Evolutionary conservation across 148 eudicot species (phyloP), one percentile per base, ranked within the genome.

Genomic region (Cornus controversa): DNA sequence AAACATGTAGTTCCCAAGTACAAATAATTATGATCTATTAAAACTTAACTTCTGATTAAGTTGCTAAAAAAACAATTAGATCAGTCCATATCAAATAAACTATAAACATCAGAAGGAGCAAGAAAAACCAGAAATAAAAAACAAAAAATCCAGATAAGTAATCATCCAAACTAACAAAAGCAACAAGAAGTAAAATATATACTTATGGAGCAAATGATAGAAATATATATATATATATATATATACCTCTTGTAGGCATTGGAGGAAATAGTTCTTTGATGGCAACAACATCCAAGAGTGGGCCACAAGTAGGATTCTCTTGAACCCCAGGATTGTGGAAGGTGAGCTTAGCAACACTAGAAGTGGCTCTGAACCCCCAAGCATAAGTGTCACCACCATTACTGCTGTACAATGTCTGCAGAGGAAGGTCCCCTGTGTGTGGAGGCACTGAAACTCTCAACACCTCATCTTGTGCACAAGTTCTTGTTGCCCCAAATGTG

Each of bases 391-490:
- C 98, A 5, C 97, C 95, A 15, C 98, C 93, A 82, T 86, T 80
- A 73, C 85, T 92, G 63, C 94, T 91, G 76, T 92, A 94, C 9
- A 94, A 73, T 1, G 98, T 94, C 75, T 94, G 98, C 62, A 94
- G 60, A 2, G 97, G 97, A 57, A 94, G 86, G 75, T 94, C 93
- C 8, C 92, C 94, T 0, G 88, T 77, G 71, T 85, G 89, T 24
- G 90, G 86, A 45, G 91, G 83, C 70, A 89, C 94, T 8, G 84
- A 82, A 24, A 94, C 86, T 66, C 98, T 85, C 77, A 94, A 78
- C 25, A 92, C 97, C 88, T 94, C 98, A 0, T 92, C 91, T 76
- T 94, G 98, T 2, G 98, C 97, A 76, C 97, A 94, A 60, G 97
- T 94, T 67, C 98, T 87, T 0, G 98, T 84, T 1, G 98, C 98